Conservation (phyloP, 108 stramenopile species). For the Schizochytrium sp. region DNA sequence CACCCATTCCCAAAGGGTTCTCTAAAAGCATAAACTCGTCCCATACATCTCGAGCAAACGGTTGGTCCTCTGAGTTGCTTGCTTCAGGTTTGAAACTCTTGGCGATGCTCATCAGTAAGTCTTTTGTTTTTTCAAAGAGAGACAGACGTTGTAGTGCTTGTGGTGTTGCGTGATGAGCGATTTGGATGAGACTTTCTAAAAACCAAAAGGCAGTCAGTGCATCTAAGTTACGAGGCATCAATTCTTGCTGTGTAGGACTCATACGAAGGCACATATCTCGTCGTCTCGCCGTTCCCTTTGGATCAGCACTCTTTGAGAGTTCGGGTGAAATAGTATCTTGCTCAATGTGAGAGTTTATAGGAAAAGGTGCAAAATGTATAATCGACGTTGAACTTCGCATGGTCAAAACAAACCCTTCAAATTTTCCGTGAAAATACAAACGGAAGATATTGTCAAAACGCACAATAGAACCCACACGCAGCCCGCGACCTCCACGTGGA, state of each 20-base stretch:
- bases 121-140: neutral
- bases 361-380: neutral
- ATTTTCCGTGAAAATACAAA: neutral
- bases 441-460: neutral
- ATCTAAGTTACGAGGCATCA: neutral
- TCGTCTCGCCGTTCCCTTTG: neutral
- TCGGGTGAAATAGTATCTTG: neutral
- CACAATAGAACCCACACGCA: neutral
- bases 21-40: conserved; percentile 1
- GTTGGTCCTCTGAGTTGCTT: neutral
- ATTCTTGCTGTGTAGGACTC: neutral
- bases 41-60: neutral
- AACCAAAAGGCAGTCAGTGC: conserved; percentile 22
- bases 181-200: neutral
- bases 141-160: neutral
- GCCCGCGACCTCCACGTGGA: neutral
- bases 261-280: neutral
- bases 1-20: neutral
- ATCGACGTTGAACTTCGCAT: conserved; percentile 10
- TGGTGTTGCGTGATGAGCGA: neutral
- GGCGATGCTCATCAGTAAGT: neutral
- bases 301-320: too few species aligned
- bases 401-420: neutral
- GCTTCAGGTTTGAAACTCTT: neutral
- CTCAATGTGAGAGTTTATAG: neutral